Evolutionary conservation across 2,329 filamentous ascomycete species (phyloP).

Genomic region (Pleoardoris graminearum): DNA sequence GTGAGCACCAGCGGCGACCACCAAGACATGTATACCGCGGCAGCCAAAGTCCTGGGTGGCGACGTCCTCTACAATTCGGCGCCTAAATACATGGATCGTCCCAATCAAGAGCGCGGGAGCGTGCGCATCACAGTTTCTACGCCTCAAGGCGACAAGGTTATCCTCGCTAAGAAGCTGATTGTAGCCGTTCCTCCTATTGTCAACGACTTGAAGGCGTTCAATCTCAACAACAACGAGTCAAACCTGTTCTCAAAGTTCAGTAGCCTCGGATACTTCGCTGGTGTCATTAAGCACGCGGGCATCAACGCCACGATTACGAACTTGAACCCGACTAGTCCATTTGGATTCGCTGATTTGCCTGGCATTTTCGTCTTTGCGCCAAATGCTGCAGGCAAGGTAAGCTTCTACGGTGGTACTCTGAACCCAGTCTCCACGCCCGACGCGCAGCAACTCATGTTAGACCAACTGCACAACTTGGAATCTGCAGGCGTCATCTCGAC

Average conservation of each 20-base stretch:
- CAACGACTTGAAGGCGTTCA: background rate
- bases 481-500: background rate
- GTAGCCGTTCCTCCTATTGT: slow-evolving; percentile 47
- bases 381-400: background rate
- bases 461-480: background rate
- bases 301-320: background rate
- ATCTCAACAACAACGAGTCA: background rate
- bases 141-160: slow-evolving; percentile 20
- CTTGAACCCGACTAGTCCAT: background rate
- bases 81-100: slow-evolving; percentile 6
- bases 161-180: slow-evolving; percentile 48
- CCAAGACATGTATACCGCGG: background rate
- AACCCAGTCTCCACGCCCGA: background rate
- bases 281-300: background rate
- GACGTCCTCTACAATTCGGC: background rate
- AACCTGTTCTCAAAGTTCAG: background rate
- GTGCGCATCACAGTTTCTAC: slow-evolving; percentile 7
- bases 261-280: background rate
- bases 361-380: background rate
- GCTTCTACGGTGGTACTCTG: background rate
- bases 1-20: background rate
- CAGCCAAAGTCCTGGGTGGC: background rate
- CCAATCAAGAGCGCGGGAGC: background rate
- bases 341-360: background rate
- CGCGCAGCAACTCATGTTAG: background rate